A percentile compares a stretch with the other conserved stretches of the same genome.
Conservation (phyloP, 306 rosid genomes). For the Vicia villosa region DNA sequence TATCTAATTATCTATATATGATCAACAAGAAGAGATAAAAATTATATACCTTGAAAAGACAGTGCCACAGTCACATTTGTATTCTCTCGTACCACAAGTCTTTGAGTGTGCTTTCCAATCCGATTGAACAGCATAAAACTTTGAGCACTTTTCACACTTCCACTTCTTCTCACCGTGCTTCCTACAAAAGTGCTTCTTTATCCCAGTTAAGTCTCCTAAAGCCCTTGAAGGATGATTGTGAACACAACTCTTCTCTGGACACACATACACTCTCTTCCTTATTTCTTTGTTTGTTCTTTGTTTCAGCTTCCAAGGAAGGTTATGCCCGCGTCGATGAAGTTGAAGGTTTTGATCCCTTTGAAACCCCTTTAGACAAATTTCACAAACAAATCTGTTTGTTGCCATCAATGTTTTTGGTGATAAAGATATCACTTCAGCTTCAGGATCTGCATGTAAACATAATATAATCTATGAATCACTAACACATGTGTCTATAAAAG, state of each 20-base stretch:
- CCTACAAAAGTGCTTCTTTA: conserved; percentile 88
- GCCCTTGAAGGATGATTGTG: conserved; percentile 82
- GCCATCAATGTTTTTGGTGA: conserved; percentile 91
- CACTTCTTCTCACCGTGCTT: conserved; percentile 95
- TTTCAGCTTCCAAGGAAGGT: conserved; percentile 94
- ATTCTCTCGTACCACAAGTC: conserved; percentile 88
- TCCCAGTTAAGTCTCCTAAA: conserved; percentile 83
- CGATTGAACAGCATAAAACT: conserved; percentile 85
- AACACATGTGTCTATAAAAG: neutral
- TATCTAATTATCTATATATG: too few relatives aligned
- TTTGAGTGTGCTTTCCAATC: conserved; percentile 93
- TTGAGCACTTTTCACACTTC: conserved; percentile 89
- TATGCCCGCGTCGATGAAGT: conserved; percentile 82
- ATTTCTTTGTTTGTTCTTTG: conserved; percentile 72
- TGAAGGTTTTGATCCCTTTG: conserved; percentile 94
- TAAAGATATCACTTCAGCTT: conserved; percentile 84
- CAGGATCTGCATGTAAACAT: conserved; percentile 66
- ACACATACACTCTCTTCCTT: conserved; percentile 79
- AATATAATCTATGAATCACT: neutral
- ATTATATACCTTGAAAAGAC: conserved; percentile 76
- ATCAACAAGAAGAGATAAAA: neutral
- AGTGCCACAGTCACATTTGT: conserved; percentile 91
- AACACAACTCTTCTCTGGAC: conserved; percentile 83
- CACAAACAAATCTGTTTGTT: conserved; percentile 79
- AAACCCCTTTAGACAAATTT: conserved; percentile 79